Evolutionary conservation across 2,329 filamentous ascomycete species (phyloP), one percentile per base, ranked within the genome.

Genomic region (Alternaria triticimaculans): DNA sequence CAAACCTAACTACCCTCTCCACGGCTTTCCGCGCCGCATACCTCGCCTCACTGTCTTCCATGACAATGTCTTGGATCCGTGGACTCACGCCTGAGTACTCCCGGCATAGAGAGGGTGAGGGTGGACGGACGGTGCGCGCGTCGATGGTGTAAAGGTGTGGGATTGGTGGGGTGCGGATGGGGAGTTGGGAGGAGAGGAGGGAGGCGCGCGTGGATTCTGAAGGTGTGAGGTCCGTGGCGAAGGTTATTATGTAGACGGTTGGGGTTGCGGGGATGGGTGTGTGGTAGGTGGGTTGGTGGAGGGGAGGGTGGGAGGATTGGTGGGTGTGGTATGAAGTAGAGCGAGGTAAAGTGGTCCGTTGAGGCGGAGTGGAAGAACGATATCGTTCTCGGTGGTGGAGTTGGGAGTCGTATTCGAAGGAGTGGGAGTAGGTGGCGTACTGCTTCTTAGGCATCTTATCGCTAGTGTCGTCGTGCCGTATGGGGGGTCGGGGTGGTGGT

Each of bases 241-340:
- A 77, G 33, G 70, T 71, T 18, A 75, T 25, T 20, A 77, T 69
- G 62, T 75, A 72, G 43, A 77, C 58, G 10, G 70, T 75, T 43
- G 73, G 73, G 6, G 49, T 49, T 50, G 20, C 12, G 15, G n/a
- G 44, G 25, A 18, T 43, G 14, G 26, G 33, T 9, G 33, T n/a
- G 33, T 37, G 33, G 15, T 9, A n/a, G 33, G 33, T 9, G 33
- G 33, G 33, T n/a, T 37, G 14, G 15, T 37, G 15, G 33, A 37
- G 33, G 33, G 15, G 33, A 37, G 33, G 33, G 15, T 37, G 33
- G 15, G 33, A 37, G 33, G 33, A 37, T 37, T 37, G 9, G 18
- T 57, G 26, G 43, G 14, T 25, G 15, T 9, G 8, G 25, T 21
- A 20, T 14, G 54, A n/a, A 7, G 4, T 18, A 8, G 20, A 41